These are phyloP conservation scores for Phytophthora pseudosyringae DNA, from an alignment of 352 stramenopile genomes.

Conservation along the genomic window DNA sequence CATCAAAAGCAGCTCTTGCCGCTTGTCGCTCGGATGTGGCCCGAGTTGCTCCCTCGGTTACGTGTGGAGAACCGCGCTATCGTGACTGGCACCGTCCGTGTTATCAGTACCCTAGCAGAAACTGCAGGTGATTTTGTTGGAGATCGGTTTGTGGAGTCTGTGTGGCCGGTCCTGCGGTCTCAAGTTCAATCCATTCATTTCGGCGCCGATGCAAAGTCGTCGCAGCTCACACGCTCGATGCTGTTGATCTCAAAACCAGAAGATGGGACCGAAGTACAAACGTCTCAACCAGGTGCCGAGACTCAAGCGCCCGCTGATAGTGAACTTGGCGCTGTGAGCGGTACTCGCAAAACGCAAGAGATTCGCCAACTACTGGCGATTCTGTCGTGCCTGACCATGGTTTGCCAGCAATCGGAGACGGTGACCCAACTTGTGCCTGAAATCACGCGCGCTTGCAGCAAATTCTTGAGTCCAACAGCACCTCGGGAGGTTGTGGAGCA, in stretches of 20 bases:
- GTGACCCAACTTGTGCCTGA: conserved; percentile 69
- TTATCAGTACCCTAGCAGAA: conserved; percentile 59
- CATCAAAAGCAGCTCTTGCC: conserved; percentile 68
- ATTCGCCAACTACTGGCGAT: conserved; percentile 62
- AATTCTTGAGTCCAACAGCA: conserved; percentile 50
- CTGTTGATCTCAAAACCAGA: conserved; percentile 47
- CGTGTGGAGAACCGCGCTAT: conserved; percentile 67
- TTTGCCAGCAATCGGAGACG: conserved; percentile 49
- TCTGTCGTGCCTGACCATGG: conserved; percentile 58
- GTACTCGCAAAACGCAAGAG: conserved; percentile 60
- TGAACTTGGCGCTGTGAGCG: conserved; percentile 31
- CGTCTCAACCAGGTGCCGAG: neutral
- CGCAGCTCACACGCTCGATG: conserved; percentile 72
- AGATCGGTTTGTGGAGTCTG: conserved; percentile 77
- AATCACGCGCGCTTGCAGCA: conserved; percentile 47
- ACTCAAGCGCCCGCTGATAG: neutral
- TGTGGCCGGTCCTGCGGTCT: conserved; percentile 68
- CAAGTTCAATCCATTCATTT: conserved; percentile 53
- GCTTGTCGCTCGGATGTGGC: conserved; percentile 80
- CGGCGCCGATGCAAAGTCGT: conserved; percentile 26
- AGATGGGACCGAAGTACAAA: conserved; percentile 7
- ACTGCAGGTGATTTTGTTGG: conserved; percentile 81
- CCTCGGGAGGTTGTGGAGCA: conserved; percentile 44
- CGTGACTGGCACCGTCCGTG: conserved; percentile 53
- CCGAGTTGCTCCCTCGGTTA: conserved; percentile 67